phyloP scores from a whole-genome alignment of 164 flowering plant species.

The Santalum album region DNA sequence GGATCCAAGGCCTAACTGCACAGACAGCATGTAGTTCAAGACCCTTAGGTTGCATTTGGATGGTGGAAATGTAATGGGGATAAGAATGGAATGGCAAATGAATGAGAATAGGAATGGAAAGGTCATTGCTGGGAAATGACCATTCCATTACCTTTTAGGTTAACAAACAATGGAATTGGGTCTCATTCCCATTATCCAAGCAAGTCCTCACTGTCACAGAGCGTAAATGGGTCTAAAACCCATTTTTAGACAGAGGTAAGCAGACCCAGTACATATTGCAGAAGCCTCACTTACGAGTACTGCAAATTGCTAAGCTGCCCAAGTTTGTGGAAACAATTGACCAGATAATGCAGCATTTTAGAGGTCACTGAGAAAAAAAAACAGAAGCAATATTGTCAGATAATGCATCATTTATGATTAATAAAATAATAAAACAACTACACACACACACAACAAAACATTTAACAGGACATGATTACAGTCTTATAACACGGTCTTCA shows the following conservation, averaged over 20 bases:
- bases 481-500: slow-evolving; percentile 89
- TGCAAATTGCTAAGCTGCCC: slow-evolving; percentile 78
- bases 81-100: too few relatives aligned
- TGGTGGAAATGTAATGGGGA: too few relatives aligned
- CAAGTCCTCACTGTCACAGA: too few relatives aligned
- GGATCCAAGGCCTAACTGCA: too few relatives aligned
- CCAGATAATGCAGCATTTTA: slow-evolving; percentile 93
- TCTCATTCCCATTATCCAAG: too few relatives aligned
- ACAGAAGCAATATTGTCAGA: slow-evolving; percentile 1
- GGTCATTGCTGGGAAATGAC: too few relatives aligned
- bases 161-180: too few relatives aligned
- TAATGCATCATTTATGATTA: neutral
- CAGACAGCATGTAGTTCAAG: neutral
- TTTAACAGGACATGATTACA: slow-evolving; percentile 33
- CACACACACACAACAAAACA: neutral
- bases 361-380: slow-evolving; percentile 61
- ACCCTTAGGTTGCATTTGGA: too few relatives aligned
- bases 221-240: too few relatives aligned
- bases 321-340: slow-evolving; percentile 72
- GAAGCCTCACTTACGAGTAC: slow-evolving; percentile 58
- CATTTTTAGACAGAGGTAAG: too few relatives aligned
- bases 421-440: neutral
- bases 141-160: too few relatives aligned
- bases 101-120: too few relatives aligned
- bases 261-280: neutral